These are phyloP conservation scores for Calvatia gigantea DNA, from an alignment of 768 basidiomycete species.

Conservation along the genomic window DNA sequence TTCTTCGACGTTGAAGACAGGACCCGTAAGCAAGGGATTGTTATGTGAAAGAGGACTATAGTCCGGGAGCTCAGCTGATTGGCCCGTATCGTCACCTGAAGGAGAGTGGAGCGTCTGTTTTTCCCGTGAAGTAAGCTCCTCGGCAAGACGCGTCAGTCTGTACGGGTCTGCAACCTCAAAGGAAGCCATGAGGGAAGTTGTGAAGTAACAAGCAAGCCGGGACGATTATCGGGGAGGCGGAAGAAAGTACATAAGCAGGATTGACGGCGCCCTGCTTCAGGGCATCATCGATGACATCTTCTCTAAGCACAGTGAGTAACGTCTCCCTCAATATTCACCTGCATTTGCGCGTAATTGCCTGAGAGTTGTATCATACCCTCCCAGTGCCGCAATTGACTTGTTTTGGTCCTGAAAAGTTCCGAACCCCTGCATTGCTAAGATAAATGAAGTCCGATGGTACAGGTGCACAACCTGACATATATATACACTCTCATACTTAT, in stretches of 20 bases:
- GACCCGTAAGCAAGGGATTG: constrained; percentile 67
- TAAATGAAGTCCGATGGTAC: no score
- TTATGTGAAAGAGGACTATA: constrained; percentile 75
- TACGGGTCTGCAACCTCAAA: constrained; percentile 44
- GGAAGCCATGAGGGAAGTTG: neutral
- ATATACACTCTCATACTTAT: no score
- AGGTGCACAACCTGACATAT: no score
- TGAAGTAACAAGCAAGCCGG: neutral
- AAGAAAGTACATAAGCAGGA: neutral
- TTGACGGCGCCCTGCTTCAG: no score
- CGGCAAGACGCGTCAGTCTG: constrained; percentile 67
- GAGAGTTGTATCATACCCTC: no score
- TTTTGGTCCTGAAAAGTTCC: no score
- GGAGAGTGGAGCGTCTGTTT: constrained; percentile 10
- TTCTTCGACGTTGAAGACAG: constrained; percentile 75
- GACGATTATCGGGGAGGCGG: neutral
- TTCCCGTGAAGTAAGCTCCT: constrained; percentile 64
- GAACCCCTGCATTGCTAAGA: no score
- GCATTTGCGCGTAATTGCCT: no score
- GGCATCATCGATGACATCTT: no score
- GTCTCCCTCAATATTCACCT: no score
- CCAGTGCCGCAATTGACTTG: no score
- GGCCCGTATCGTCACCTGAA: constrained; percentile 17
- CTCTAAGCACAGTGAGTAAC: no score
- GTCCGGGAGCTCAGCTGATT: constrained; percentile 51